Evolutionary conservation across 345 rosid species (phyloP).

Genomic region (Arabidopsis suecica): DNA sequence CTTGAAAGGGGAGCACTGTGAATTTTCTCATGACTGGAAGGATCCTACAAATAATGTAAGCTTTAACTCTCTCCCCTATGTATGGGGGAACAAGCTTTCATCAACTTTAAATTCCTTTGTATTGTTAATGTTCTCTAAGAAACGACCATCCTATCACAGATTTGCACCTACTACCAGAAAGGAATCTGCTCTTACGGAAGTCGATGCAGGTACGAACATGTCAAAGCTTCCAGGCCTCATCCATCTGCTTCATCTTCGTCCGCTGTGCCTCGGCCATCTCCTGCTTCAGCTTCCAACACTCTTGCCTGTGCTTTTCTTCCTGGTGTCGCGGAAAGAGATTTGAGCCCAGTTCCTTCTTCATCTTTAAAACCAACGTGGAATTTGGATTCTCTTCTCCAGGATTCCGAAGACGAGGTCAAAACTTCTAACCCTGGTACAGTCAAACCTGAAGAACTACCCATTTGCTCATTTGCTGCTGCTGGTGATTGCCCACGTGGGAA

Average conservation of each 20-base stretch:
- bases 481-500: constrained; percentile 87
- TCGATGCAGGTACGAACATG: constrained; percentile 85
- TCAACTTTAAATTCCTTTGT: background rate
- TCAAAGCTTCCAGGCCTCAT: constrained; percentile 58
- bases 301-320: constrained; percentile 47
- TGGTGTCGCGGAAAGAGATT: constrained; percentile 49
- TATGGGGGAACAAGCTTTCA: background rate
- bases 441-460: constrained; percentile 65
- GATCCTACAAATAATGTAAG: constrained; percentile 78
- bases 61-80: background rate
- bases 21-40: constrained; percentile 89
- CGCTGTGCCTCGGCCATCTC: constrained; percentile 42
- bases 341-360: constrained; percentile 33
- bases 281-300: constrained; percentile 39
- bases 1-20: constrained; percentile 92
- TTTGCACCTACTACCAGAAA: constrained; percentile 89
- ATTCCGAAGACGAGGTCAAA: constrained; percentile 64
- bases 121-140: constrained; percentile 25
- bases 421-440: constrained; percentile 71
- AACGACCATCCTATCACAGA: constrained; percentile 45
- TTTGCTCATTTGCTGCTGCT: constrained; percentile 93
- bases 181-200: constrained; percentile 85
- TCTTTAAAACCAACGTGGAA: constrained; percentile 50
- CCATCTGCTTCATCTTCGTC: constrained; percentile 66
- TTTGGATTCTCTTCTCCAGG: constrained; percentile 47